Evolutionary conservation across 2,329 filamentous ascomycete species (phyloP), one percentile per base, ranked within the genome.

Genomic region (Ophiocordyceps camponoti-rufipedis): DNA sequence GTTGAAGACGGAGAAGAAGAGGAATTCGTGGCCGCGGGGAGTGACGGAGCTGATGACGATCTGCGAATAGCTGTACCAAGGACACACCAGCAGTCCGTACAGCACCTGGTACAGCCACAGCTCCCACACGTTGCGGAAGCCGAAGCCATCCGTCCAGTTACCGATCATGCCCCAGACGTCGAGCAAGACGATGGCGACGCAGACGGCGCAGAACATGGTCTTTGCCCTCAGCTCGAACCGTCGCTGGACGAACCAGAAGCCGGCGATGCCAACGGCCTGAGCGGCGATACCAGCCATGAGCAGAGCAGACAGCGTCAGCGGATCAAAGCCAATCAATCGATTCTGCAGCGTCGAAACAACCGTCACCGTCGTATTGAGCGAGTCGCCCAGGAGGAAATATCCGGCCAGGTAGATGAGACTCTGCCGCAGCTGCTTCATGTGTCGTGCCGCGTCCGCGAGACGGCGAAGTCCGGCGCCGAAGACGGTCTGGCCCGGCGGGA

Each of bases 31-130:
- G 35, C 78, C 78, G 6, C 75, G 67, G 0, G 79, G 79, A 0
- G 78, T 81, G 2, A 83, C 76, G 52, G 81, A 79, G 3, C 71
- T 75, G 51, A 83, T 83, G 71, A 83, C 78, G 53, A 78, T 82
- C 55, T 82, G 78, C 0, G 71, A 75, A 58, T 83, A 83, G 43
- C 73, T 76, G 58, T 82, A 82, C 78, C 78, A 82, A 0, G 78
- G 78, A 50, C 78, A 80, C 7, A 82, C 74, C 42, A 81, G 70
- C 1, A 83, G 62, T 0, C 79, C 78, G 52, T 81, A 82, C 50
- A 77, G 79, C 9, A 58, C 60, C 50, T 68, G 65, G 48, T 67
- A 68, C 0, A 65, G 44, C 65, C 66, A 69, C 23, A 68, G 53
- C 48, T 69, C 66, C 66, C 66, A 69, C 18, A 59, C 56, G 40